Percentiles rank a stretch among this genome's conserved stretches.
phyloP scores from a whole-genome alignment of 805 yeast species.

The Teunomyces tritomae region DNA sequence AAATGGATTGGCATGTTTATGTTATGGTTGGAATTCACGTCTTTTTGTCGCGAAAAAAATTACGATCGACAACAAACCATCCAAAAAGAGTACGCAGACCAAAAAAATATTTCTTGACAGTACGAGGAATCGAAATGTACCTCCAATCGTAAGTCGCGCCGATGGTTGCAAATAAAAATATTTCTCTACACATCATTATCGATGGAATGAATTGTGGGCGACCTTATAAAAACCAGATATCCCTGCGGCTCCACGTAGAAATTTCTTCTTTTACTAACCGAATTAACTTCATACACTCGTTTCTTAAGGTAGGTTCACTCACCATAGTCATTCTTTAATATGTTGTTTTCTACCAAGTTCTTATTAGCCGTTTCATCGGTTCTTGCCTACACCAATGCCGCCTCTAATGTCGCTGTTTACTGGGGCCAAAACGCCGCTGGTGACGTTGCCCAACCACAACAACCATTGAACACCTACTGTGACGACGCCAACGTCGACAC shows the following conservation, averaged over 20 bases:
- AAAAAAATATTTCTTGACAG: no score
- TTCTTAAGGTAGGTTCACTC: not conserved
- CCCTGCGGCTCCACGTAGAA: not conserved
- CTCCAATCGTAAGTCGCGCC: no score
- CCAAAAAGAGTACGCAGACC: no score
- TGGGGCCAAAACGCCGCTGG: constrained; percentile 86
- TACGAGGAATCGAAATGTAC: no score
- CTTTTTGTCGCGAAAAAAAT: no score
- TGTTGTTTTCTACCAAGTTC: constrained; percentile 3
- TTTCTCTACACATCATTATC: not conserved
- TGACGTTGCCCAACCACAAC: constrained; percentile 25
- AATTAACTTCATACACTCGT: not conserved
- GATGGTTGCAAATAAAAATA: not conserved
- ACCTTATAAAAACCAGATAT: no score
- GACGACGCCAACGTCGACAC: constrained; percentile 66
- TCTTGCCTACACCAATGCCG: constrained; percentile 3
- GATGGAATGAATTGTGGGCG: no score
- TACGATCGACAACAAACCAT: no score
- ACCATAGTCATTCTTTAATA: constrained; percentile 2
- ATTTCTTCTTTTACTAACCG: not conserved
- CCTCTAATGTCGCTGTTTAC: constrained; percentile 64
- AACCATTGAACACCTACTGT: constrained; percentile 53
- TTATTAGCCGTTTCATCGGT: constrained; percentile 1
- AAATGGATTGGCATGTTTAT: no score
- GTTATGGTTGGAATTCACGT: no score